Evolutionary conservation across 192 early-diverging fungal species (phyloP), one percentile per base, ranked within the genome.

Genomic region (Spinellus fusiger): DNA sequence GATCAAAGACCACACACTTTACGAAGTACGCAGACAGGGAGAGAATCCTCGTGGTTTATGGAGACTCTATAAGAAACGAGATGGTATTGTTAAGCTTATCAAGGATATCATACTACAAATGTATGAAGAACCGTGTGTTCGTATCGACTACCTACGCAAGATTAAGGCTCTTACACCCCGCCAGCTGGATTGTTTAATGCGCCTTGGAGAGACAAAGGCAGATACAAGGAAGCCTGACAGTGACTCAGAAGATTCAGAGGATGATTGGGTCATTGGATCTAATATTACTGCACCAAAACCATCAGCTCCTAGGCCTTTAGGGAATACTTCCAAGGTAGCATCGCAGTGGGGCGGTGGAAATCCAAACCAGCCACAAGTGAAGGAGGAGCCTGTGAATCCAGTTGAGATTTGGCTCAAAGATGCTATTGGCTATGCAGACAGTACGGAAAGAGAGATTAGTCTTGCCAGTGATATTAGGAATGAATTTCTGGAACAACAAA

Each of bases 111-210:
- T 79, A 5, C 57, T 72, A 5, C 73, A 79, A 20, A 49, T 84
- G 29, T 68, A 73, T 29, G 61, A 71, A 47, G 65, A 73, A 22
- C 79, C 80, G 1, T 81, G 77, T 18, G 67, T 79, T 4, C 46
- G 68, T 0, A 32, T 81, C 12, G 54, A 71, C 0, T 71, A 62
- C 33, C 28, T 84, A 0, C 55, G 54, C 7, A 72, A 68, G 10
- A 34, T 60, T 1, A 38, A 54, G 9, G 52, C 62, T 8, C 68
- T 84, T 5, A 18, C 52, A 3, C 64, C 64, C 20, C 34, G 28
- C 5, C 82, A 81, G 35, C 40, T 73, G 12, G 63, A 70, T 18
- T 73, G 69, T 7, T 63, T 84, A 13, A 55, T 61, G 15, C 32
- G 79, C 50, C 22, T 79, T 59, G 77, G 59, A 62, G 34, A 74